Evolutionary conservation across 192 early-diverging fungal species (phyloP), one percentile per base, ranked within the genome.

Genomic region (Phycomyces blakesleeanus): DNA sequence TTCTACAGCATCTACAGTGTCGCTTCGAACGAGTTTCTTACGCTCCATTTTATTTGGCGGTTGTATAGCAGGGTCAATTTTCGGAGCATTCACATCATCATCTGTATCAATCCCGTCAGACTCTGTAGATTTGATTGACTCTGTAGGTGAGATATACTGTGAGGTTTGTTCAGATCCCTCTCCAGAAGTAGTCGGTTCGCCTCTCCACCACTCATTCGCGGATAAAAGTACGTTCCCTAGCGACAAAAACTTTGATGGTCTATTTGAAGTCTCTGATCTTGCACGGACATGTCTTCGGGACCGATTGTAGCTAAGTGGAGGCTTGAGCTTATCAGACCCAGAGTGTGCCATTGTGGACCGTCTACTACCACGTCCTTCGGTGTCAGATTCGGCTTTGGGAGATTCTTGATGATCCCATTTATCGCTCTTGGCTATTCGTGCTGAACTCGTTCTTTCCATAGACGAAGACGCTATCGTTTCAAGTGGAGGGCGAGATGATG

Each of bases 1-100:
- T 61, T 79, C 74, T 2, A 79, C 74, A 9, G 77, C 83, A 40
- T 85, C 80, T 6, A 85, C 75, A 12, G 81, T 76, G 25, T 67
- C 64, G 18, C 58, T 55, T 61, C 72, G 49, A 44, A 55, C 54
- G 7, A 52, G 55, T 29, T 34, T 39, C 12, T 50, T 37, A 7
- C 37, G 54, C 34, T 34, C 29, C 2, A 34, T 34, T 7, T 34
- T 34, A 34, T 34, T 34, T 34, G 29, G 29, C 29, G 2, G 29
- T 34, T 34, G 29, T 7, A 34, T 34, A 7, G 29, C 7, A 5
- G 29, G 2, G 21, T 42, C 47, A 5, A 20, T 20, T 15, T 39
- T 51, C 39, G 53, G 0, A 44, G 21, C 62, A 3, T 29, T 11
- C 0, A 42, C n/a, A 40, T 55, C 40, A 2, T 64, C 37, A 10